Evolutionary conservation across 2,329 filamentous ascomycete genomes (phyloP), one percentile per base, ranked within the genome.

Genomic region (Colletotrichum scovillei): DNA sequence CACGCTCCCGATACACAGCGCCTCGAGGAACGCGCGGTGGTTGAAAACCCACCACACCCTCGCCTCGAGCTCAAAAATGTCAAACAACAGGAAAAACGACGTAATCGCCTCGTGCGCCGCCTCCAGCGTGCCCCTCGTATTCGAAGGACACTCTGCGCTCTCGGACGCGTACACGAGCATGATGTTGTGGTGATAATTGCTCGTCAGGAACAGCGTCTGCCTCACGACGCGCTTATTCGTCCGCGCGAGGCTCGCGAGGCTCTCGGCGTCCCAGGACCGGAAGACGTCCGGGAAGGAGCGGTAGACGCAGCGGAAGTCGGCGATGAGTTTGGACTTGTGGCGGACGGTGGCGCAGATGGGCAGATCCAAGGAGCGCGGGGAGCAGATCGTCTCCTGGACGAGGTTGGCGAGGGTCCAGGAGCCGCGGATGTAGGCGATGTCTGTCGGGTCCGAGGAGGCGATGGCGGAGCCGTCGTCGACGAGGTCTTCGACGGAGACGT

Each of bases 1-100:
- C 28, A 92, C 87, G 74, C 88, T 88, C 26, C 90, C 89, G 60
- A 93, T 93, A 82, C 90, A 94, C 78, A 92, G 80, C 38, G 92
- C 92, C 84, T 95, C 93, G 65, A 95, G 86, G 78, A 95, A 95
- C 0, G 93, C 93, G 1, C 94, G 86, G 79, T 95, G 94, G 80
- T 95, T 94, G 76, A 95, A 94, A 0, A 94, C 93, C 93, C 93
- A 96, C 93, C 93, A 95, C 0, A 95, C 93, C 16, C 91, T 88
- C 1, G 93, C 92, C 83, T 96, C 94, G 19, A 86, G 85, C 76
- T 92, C 90, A 74, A 95, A 91, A 14, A 94, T 83, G 49, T 85
- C 86, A 82, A 92, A 94, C 7, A 95, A 86, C 70, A 95, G 86
- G 80, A 95, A 95, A 79, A 95, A 96, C 1, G 92, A 86, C 57